A percentile compares a stretch with the other conserved stretches of the same genome.
These are phyloP conservation scores for Polysphondylium violaceum DNA, from an alignment of 78 protist genomes.

Conservation along the genomic window DNA sequence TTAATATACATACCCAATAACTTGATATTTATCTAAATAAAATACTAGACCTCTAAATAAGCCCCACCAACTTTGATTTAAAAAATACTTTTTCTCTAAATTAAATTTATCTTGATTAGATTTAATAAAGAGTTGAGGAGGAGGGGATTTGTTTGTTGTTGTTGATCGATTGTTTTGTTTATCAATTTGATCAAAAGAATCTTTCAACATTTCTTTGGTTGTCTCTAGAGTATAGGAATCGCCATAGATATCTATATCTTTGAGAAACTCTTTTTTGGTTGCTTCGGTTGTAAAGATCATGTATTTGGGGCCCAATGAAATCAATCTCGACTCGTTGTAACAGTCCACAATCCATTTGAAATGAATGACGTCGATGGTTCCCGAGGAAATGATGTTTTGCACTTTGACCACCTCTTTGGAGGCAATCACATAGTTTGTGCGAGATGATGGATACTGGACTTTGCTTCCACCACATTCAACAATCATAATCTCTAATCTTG, in stretches of 20 bases:
- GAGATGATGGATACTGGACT: slow-evolving; percentile 71
- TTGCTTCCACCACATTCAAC: slow-evolving; percentile 78
- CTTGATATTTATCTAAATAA: slow-evolving; percentile 73
- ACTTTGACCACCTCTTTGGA: slow-evolving; percentile 63
- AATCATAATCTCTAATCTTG: slow-evolving; percentile 60
- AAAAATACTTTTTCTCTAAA: slow-evolving; percentile 45
- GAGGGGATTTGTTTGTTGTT: background rate
- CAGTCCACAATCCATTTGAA: slow-evolving; percentile 71
- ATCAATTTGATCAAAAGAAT: slow-evolving; percentile 49
- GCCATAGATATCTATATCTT: slow-evolving; percentile 73
- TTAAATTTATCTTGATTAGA: background rate
- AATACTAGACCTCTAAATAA: slow-evolving; percentile 38
- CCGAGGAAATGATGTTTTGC: slow-evolving; percentile 55
- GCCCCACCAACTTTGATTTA: slow-evolving; percentile 39
- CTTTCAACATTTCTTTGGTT: slow-evolving; percentile 10
- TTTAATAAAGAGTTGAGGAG: too few relatives aligned
- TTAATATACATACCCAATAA: slow-evolving; percentile 56
- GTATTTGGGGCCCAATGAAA: slow-evolving; percentile 83
- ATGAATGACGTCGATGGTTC: slow-evolving; percentile 53
- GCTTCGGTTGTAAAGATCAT: slow-evolving; percentile 71
- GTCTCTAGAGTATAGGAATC: slow-evolving; percentile 67
- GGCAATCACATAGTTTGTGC: slow-evolving; percentile 9
- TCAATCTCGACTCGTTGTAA: slow-evolving; percentile 1
- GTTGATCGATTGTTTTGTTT: slow-evolving; percentile 19
- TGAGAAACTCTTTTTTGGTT: slow-evolving; percentile 22